Evolutionary conservation across 2,329 filamentous ascomycete species (phyloP), one percentile per base, ranked within the genome.

Genomic region (Stromatinia cepivora): DNA sequence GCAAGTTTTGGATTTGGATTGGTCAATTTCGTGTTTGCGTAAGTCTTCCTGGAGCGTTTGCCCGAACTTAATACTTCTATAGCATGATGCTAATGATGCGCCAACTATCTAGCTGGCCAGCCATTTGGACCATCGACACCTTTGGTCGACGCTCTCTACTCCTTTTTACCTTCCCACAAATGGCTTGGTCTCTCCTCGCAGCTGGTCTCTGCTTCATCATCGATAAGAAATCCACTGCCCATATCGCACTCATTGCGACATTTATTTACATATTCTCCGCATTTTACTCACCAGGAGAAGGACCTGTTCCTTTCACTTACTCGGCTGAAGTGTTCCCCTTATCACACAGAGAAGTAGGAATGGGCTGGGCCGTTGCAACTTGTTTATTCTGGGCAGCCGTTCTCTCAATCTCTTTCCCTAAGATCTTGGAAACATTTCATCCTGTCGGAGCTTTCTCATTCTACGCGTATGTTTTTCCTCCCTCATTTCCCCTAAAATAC

Each of bases 201-300:
- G 86, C 85, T 17, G 87, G 86, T 1, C 82, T 89, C 66, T 86
- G 83, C 73, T 87, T 86, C 69, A 81, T 84, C 58, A 82, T 88
- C n/a, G 77, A 50, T n/a, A 5, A 28, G 48, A 17, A 22, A 13
- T 64, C 34, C 3, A 64, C 15, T 7, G 83, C 82, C 0, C 83
- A 84, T 76, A 77, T 86, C 10, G 85, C 79, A 0, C 77, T 86
- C 0, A 83, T 90, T 20, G 85, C 87, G 0, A 80, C 88, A 4
- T 89, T 90, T 70, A 81, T 90, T 70, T 90, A 87, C 79, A 75
- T 91, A 20, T 91, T 90, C 71, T 85, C 84, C 0, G 86, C 86
- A 6, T 88, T 89, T 73, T 90, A 90, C 78, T 88, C 86, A 0
- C 86, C 87, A 0, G 88, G 87, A 34, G 87, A 89, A 78, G 87